Base-by-base conservation (phyloP, 345 rosid species). In the Carallia brachiata region DNA sequence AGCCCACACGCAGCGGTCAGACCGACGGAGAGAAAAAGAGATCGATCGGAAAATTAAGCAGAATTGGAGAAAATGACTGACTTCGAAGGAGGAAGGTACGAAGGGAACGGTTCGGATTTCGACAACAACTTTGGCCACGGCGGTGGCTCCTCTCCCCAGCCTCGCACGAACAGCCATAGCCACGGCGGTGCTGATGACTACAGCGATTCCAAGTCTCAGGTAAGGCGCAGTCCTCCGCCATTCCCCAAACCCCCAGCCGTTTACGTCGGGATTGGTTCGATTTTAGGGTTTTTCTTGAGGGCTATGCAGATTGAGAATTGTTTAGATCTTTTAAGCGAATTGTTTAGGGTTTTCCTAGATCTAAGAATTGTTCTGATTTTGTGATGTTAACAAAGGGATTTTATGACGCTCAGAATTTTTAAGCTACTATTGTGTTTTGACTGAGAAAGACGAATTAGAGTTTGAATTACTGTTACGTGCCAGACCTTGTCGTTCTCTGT, bases 171-270 rank as follows among this genome's bases (percentile, higher is more conserved):
- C 59, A 65, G 70, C 61, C 67, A 70, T 61, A 73, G 76, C 66
- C 80, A 74, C 65, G 86, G 85, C 30, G 89, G 74, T 31, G 67
- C 77, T 62, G 94, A 92, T 27, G 90, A 88, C 69, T 83, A 61
- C 53, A 73, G 70, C 61, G 95, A 89, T 73, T 83, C 81, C 18
- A 90, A 88, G 78, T 78, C 92, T 65, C 86, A 73, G 93, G 98
- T 94, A 63, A 30, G 37, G n/a, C 34, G 6, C 28, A 23, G 31
- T 27, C 55, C 50, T 44, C 50, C 50, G 1, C 50, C 48, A 3
- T 40, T 23, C 23, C 23, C 23, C 23, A 23, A 10, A 6, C 59
- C 16, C 10, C 30, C 27, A 23, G 27, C 32, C 15, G 17, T 56
- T 27, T 8, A n/a, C 60, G 2, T 23, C 15, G 27, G 13, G n/a